Conservation (phyloP, 148 eudicot genomes). For the Persicaria maculosa region DNA sequence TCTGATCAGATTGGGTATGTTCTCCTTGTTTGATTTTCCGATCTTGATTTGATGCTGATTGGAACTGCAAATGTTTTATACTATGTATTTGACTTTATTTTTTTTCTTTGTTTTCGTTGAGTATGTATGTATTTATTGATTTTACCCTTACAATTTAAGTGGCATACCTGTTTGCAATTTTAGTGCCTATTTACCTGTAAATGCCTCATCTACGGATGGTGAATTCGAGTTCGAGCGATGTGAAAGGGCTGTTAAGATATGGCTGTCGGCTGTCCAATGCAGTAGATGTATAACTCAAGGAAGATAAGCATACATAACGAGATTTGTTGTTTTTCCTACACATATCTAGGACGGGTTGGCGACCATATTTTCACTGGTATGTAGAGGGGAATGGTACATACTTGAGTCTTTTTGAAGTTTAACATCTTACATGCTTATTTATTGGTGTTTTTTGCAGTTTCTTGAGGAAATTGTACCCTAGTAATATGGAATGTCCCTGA, state of each 20-base stretch:
- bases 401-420: not conserved
- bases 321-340: slow-evolving; percentile 89
- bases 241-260: slow-evolving; percentile 48
- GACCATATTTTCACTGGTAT: slow-evolving; percentile 83
- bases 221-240: slow-evolving; percentile 56
- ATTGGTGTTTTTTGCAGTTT: slow-evolving; percentile 43
- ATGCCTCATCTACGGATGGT: slow-evolving; percentile 29
- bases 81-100: not conserved
- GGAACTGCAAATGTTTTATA: not conserved
- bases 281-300: slow-evolving; percentile 40
- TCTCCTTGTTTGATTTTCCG: not conserved
- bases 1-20: slow-evolving; percentile 12
- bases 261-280: slow-evolving; percentile 73
- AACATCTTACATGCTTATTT: not conserved
- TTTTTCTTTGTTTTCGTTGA: not conserved
- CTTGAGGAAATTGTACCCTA: slow-evolving; percentile 69
- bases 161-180: not conserved
- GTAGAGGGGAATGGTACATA: not conserved
- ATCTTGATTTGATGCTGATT: not conserved
- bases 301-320: slow-evolving; percentile 54
- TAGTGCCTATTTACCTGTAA: slow-evolving; percentile 16
- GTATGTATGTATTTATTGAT: not conserved
- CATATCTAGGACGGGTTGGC: slow-evolving; percentile 87
- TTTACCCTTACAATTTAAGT: not conserved
- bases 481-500: slow-evolving; percentile 72